Base-by-base conservation (phyloP, 2,329 filamentous ascomycete species). In the Colletotrichum neosansevieriae region DNA sequence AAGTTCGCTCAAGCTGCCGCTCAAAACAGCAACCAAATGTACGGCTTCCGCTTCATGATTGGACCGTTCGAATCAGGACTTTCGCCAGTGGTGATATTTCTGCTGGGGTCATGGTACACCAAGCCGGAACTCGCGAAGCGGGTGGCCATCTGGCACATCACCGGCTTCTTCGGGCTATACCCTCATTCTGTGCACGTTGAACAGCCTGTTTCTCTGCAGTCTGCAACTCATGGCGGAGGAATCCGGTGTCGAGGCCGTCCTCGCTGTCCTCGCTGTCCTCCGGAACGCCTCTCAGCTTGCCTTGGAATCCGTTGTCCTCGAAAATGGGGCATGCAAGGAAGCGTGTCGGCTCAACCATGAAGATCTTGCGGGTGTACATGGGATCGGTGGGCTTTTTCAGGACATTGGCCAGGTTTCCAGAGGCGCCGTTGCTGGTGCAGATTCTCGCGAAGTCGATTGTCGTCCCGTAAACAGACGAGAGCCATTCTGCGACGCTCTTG, bases 331-430 rank as follows among this genome's bases (percentile, higher is more conserved):
- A 94, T 0, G 90, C 92, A 17, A 97, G 83, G 78, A 93, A 92
- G 76, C 97, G 97, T 49, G 91, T 91, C 3, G 94, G 94, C 19
- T 91, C 89, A 2, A 94, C 89, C 78, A 94, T 87, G 92, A 93
- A 97, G 10, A 97, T 84, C 71, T 88, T 88, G 47, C 86, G 83
- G 75, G 21, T 21, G 21, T 90, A 91, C 2, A 83, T 79, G 1
- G 93, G 92, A 76, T 97, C 94, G 93, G 21, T 92, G 75, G 92
- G 97, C 40, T 92, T 92, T 77, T 91, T 88, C 58, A 97, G 81
- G 4, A 97, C 80, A 74, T 89, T 91, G 0, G 92, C 93, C 2
- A 97, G 78, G 75, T 91, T 94, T 81, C 97, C 94, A 71, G 89
- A 93, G 3, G 94, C 94, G 13, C 94, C 94, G 51, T 94, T 94